Evolutionary conservation across 768 basidiomycete genomes (phyloP).

Genomic region (Lactarius akahatsu): DNA sequence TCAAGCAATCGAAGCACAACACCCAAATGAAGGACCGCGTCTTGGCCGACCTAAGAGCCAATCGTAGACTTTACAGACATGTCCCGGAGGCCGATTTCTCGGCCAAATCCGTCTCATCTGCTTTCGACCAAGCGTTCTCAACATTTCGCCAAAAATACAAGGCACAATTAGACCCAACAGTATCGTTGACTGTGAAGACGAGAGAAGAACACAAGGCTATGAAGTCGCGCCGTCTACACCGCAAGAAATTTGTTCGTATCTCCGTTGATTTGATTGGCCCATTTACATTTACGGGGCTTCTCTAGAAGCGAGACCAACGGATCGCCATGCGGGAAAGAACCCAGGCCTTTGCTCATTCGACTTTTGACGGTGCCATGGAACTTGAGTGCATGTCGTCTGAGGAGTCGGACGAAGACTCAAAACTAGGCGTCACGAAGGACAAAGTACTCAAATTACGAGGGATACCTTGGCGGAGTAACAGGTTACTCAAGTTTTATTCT

Average conservation of each 20-base stretch:
- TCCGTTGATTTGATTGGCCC: not conserved
- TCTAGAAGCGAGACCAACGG: slow-evolving; percentile 68
- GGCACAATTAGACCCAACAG: slow-evolving; percentile 51
- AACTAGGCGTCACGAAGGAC: slow-evolving; percentile 33
- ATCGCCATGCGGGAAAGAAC: slow-evolving; percentile 57
- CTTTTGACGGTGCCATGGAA: slow-evolving; percentile 69
- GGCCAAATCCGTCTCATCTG: slow-evolving; percentile 56
- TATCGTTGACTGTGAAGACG: slow-evolving; percentile 46
- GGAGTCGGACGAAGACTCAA: slow-evolving; percentile 59
- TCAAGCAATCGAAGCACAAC: slow-evolving; percentile 73
- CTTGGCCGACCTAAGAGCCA: slow-evolving; percentile 56
- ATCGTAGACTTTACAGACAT: slow-evolving; percentile 56
- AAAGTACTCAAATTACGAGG: slow-evolving; percentile 55
- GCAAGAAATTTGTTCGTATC: slow-evolving; percentile 60
- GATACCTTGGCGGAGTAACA: slow-evolving; percentile 64
- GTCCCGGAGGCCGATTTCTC: slow-evolving; percentile 66
- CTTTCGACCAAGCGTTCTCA: slow-evolving; percentile 70
- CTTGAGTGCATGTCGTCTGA: slow-evolving; percentile 81
- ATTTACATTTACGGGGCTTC: slow-evolving; percentile 3
- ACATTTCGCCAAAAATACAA: slow-evolving; percentile 69
- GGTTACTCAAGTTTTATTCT: slow-evolving; percentile 59
- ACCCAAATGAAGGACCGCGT: slow-evolving; percentile 66
- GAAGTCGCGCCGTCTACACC: slow-evolving; percentile 56
- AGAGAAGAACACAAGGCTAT: slow-evolving; percentile 63
- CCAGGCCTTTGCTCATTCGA: slow-evolving; percentile 54